A percentile compares a stretch with the other conserved stretches of the same genome.
Conservation (phyloP, 2,329 filamentous ascomycete species). For the Fusarium clavum region DNA sequence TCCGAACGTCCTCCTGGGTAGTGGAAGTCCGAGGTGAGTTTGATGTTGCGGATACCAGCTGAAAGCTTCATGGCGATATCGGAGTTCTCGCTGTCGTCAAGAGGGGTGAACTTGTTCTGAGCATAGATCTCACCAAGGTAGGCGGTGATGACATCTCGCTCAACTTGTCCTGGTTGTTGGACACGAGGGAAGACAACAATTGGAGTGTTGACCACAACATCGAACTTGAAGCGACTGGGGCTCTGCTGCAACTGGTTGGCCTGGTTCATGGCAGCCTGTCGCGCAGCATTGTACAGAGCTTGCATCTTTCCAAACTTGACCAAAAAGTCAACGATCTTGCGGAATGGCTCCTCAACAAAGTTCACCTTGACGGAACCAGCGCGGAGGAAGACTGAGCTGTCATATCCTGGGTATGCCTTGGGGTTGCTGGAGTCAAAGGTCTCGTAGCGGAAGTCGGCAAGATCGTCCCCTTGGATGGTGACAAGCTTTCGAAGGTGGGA, state of each 20-base stretch:
- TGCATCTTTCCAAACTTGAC: conserved; percentile 99
- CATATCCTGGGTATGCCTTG: conserved; percentile 89
- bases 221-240: conserved; percentile 91
- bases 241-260: conserved; percentile 93
- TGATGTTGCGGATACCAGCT: conserved; percentile 91
- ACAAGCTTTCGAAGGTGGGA: conserved; percentile 88
- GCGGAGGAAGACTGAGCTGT: conserved; percentile 88
- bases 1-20: conserved; percentile 79
- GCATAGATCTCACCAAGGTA: conserved; percentile 98
- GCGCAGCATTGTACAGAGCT: conserved; percentile 95
- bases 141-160: conserved; percentile 87
- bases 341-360: conserved; percentile 95
- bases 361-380: conserved; percentile 97
- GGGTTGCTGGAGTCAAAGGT: conserved; percentile 82
- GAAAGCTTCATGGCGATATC: conserved; percentile 89
- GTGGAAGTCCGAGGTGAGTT: conserved; percentile 88
- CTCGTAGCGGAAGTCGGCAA: conserved; percentile 97
- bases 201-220: conserved; percentile 91
- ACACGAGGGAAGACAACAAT: conserved; percentile 94
- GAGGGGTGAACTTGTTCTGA: conserved; percentile 88
- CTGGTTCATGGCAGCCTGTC: conserved; percentile 92
- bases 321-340: conserved; percentile 96
- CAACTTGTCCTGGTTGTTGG: conserved; percentile 74
- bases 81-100: conserved; percentile 80
- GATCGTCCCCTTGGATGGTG: conserved; percentile 93